Evolutionary conservation across 2,329 filamentous ascomycete species (phyloP), one percentile per base, ranked within the genome.

Genomic region (Ascomycota sp.): DNA sequence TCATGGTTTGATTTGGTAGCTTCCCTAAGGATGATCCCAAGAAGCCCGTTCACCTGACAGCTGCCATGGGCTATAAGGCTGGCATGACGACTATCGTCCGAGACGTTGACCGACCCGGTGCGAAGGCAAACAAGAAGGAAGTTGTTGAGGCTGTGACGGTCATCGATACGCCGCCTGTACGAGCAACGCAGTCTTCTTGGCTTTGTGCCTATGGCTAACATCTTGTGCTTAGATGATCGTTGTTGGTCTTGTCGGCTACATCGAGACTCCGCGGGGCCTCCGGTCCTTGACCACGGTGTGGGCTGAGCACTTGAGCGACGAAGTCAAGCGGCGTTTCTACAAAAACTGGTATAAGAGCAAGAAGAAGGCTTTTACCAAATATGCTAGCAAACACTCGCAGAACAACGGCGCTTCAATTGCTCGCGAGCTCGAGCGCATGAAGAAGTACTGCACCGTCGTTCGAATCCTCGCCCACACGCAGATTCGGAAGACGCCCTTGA

Each of bases 281-380:
- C 86, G 89, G 61, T 98, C 89, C 45, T 83, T 98, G 63, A 94
- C 85, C 60, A 95, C 89, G 56, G 82, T 98, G 59, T 98, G 89
- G 89, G 89, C 89, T 55, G 89, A 95, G 75, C 89, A 98, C 63
- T 64, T 98, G 63, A 81, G 79, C 65, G 89, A 98, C 63, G 89
- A 95, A 69, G 58, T 98, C 63, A 93, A 93, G 78, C 81, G 89
- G 55, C 81, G 89, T 58, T 98, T 98, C 82, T 98, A 98, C 81
- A 95, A 95, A 83, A 98, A 98, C 79, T 98, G 89, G 89, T 98
- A 98, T 80, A 93, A 93, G 79, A 83, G 75, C 74, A 98, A 98
- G 85, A 95, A 94, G 82, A 98, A 98, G 86, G 89, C 89, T 40
- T 98, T 98, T 72, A 98, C 89, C 73, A 94, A 92, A 73, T 98